Conservation (phyloP, 345 rosid species). For the Litchi chinensis region DNA sequence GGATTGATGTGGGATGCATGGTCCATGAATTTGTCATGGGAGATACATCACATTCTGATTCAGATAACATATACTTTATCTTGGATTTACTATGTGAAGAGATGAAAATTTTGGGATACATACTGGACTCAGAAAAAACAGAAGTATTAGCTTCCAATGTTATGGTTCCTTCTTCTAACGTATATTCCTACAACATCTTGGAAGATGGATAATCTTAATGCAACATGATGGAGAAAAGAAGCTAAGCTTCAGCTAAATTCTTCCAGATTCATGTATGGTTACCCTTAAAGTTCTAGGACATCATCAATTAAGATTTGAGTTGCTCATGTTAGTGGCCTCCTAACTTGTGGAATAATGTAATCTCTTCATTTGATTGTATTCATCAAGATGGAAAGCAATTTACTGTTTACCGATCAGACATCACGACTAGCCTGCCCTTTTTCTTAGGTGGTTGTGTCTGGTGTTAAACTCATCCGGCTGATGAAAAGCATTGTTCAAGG, state of each 20-base stretch:
- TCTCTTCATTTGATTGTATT: background rate
- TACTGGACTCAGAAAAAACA: background rate
- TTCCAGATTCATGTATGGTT: background rate
- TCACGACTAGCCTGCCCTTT: background rate
- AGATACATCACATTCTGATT: constrained; percentile 39
- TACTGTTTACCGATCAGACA: background rate
- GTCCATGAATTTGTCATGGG: constrained; percentile 41
- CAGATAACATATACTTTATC: constrained; percentile 30
- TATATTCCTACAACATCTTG: constrained; percentile 1
- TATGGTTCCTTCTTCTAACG: background rate
- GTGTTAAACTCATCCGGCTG: background rate
- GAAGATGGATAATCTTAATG: constrained; percentile 17
- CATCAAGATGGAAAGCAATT: background rate
- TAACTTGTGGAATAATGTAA: background rate
- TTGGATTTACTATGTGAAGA: constrained; percentile 29
- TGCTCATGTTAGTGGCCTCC: background rate
- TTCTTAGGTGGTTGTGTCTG: constrained; percentile 7
- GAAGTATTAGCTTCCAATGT: constrained; percentile 8
- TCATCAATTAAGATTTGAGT: background rate
- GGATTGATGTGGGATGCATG: constrained; percentile 36
- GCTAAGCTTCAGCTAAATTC: background rate
- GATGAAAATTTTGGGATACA: constrained; percentile 28
- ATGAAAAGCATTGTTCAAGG: constrained; percentile 3
- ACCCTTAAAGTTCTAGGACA: background rate
- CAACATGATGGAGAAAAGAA: background rate